Percentiles rank a stretch among this genome's conserved stretches.
These are phyloP conservation scores for Pholiota conissans DNA, from an alignment of 768 basidiomycete species.

Conservation along the genomic window DNA sequence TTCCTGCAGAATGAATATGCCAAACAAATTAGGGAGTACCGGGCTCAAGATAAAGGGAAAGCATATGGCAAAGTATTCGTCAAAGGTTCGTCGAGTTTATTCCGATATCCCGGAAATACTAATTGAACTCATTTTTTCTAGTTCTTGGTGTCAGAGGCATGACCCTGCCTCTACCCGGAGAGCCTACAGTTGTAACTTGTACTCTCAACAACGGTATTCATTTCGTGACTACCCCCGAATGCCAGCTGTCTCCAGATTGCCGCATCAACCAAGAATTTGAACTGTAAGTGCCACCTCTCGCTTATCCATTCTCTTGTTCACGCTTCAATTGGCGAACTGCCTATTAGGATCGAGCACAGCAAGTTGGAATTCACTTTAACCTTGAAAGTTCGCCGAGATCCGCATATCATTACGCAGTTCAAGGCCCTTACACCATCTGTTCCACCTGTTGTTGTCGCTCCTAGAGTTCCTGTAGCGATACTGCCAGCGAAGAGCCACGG, in stretches of 20 bases:
- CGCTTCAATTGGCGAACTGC: not conserved
- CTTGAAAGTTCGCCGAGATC: conserved; percentile 82
- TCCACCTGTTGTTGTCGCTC: conserved; percentile 25
- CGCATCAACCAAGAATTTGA: conserved; percentile 89
- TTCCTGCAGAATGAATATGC: conserved; percentile 83
- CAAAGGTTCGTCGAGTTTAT: conserved; percentile 63
- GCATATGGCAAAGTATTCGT: conserved; percentile 93
- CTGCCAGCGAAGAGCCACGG: conserved; percentile 56
- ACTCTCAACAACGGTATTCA: conserved; percentile 97
- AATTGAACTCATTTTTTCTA: conserved; percentile 29
- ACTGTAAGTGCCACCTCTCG: conserved; percentile 50
- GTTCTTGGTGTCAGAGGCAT: conserved; percentile 78
- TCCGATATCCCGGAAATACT: not conserved
- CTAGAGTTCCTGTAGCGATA: conserved; percentile 39
- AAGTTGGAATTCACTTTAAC: conserved; percentile 95
- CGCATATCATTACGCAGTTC: conserved; percentile 80
- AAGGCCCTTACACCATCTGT: conserved; percentile 59
- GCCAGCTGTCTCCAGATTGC: conserved; percentile 54
- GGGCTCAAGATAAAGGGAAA: conserved; percentile 78
- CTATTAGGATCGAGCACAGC: conserved; percentile 79
- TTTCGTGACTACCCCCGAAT: conserved; percentile 88
- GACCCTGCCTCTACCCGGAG: conserved; percentile 74
- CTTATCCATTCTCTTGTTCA: not conserved
- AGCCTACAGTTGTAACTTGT: conserved; percentile 75
- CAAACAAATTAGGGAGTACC: conserved; percentile 83